Evolutionary conservation across 2,329 filamentous ascomycete genomes (phyloP).

Genomic region (Xylariaceae sp.): DNA sequence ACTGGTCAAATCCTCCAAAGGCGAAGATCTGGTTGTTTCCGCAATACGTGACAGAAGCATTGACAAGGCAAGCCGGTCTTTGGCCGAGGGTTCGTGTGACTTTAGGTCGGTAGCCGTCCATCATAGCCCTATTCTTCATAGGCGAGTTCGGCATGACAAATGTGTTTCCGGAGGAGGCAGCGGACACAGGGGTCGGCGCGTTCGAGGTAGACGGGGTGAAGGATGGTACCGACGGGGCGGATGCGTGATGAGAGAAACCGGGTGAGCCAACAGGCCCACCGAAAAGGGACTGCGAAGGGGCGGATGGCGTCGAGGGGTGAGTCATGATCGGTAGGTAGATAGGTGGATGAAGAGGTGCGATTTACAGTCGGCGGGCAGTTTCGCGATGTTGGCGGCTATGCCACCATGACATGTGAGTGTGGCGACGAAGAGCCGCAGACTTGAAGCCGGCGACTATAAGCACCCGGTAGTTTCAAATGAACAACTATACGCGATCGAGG

Average conservation of each 20-base stretch:
- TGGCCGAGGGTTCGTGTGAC: constrained; percentile 80
- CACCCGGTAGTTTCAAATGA: too few relatives aligned
- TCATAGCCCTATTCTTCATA: constrained; percentile 66
- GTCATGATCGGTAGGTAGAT: constrained; percentile 31
- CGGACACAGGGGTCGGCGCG: constrained; percentile 54
- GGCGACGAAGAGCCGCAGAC: constrained; percentile 3
- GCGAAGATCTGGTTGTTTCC: constrained; percentile 97
- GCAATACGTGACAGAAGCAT: constrained; percentile 98
- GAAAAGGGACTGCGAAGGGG: constrained; percentile 40
- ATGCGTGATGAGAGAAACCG: constrained; percentile 35
- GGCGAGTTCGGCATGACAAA: constrained; percentile 93
- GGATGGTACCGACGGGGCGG: constrained; percentile 37
- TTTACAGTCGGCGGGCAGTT: not conserved
- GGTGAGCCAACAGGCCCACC: constrained; percentile 38
- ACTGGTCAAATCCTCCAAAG: constrained; percentile 98
- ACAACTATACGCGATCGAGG: not conserved
- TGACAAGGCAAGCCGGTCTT: constrained; percentile 92
- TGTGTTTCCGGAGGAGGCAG: constrained; percentile 72
- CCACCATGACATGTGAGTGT: constrained; percentile 22
- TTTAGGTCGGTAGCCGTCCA: constrained; percentile 82
- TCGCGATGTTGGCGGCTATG: constrained; percentile 14
- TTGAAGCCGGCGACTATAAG: not conserved
- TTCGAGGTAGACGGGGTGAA: constrained; percentile 46
- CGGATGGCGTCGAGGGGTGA: constrained; percentile 37
- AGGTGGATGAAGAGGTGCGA: constrained; percentile 5